phyloP scores from a whole-genome alignment of 257 asterid genomes.

The Primulina tabacum region DNA sequence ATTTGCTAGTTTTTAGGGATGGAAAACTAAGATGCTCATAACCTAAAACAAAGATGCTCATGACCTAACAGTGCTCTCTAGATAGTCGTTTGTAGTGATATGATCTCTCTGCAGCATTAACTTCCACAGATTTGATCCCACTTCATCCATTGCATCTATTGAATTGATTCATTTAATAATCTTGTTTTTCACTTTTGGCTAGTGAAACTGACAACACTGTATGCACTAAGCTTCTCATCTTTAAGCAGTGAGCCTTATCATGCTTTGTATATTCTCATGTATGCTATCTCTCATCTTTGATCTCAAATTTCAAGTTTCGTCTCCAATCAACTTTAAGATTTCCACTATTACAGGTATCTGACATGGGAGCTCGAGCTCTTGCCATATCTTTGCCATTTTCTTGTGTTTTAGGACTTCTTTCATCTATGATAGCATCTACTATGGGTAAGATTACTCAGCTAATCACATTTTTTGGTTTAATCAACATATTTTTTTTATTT shows the following conservation, averaged over 20 bases:
- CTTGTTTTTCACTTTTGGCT: neutral
- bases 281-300: neutral
- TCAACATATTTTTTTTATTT: too few relatives aligned
- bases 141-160: too few relatives aligned
- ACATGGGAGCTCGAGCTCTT: conserved; percentile 88
- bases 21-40: too few relatives aligned
- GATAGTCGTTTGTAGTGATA: too few relatives aligned
- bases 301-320: neutral
- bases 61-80: too few relatives aligned
- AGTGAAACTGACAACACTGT: too few relatives aligned
- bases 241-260: neutral
- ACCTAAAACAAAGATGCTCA: too few relatives aligned
- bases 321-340: conserved; percentile 2
- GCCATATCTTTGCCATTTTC: conserved; percentile 93
- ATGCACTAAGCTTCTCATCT: neutral
- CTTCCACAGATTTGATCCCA: too few relatives aligned
- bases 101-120: too few relatives aligned
- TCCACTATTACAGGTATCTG: conserved; percentile 59
- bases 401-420: conserved; percentile 79
- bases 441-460: conserved; percentile 57
- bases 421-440: conserved; percentile 91
- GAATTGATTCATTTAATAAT: neutral
- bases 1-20: too few relatives aligned
- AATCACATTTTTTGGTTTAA: too few relatives aligned
- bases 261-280: conserved; percentile 2